Evolutionary conservation across 2,329 filamentous ascomycete species (phyloP).

Genomic region (Arthrobotrys sphaeroides): DNA sequence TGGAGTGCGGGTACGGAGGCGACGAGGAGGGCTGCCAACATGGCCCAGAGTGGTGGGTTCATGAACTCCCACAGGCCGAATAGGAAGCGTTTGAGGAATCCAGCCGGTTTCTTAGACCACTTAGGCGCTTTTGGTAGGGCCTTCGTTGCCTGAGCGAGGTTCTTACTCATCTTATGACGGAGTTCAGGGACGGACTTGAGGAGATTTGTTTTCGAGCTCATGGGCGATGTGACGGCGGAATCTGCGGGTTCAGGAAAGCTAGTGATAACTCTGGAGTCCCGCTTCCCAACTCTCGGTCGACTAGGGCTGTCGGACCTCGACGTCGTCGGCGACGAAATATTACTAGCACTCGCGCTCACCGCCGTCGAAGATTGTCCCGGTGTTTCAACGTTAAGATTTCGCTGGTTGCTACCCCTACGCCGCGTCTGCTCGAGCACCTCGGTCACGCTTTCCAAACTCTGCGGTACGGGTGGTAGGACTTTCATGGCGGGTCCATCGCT

Average conservation of each 20-base stretch:
- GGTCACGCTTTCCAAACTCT: slow-evolving; percentile 28
- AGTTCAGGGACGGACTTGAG: slow-evolving; percentile 38
- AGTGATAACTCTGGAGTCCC: slow-evolving; percentile 44
- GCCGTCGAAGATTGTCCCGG: slow-evolving; percentile 28
- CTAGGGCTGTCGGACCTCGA: slow-evolving; percentile 43
- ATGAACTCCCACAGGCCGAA: slow-evolving; percentile 88
- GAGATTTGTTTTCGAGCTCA: slow-evolving; percentile 42
- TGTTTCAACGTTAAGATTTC: not conserved
- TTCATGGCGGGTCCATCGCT: slow-evolving; percentile 14
- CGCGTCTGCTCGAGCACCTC: slow-evolving; percentile 23
- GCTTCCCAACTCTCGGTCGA: slow-evolving; percentile 22
- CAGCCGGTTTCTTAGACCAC: slow-evolving; percentile 47
- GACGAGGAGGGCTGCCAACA: slow-evolving; percentile 89
- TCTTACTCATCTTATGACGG: slow-evolving; percentile 43
- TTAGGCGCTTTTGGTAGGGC: slow-evolving; percentile 25
- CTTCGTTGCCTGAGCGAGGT: slow-evolving; percentile 34
- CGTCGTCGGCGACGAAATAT: slow-evolving; percentile 36
- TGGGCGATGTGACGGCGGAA: slow-evolving; percentile 4
- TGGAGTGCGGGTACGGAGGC: slow-evolving; percentile 87
- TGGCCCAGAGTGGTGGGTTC: slow-evolving; percentile 98
- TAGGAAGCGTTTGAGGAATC: slow-evolving; percentile 65
- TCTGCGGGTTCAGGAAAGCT: slow-evolving; percentile 43
- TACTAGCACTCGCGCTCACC: slow-evolving; percentile 40
- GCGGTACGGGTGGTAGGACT: slow-evolving; percentile 8
- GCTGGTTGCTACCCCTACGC: not conserved